A percentile compares a stretch with the other conserved stretches of the same genome.
phyloP scores from a whole-genome alignment of 2,329 filamentous ascomycete species.

The Aspergillus aculeatus region DNA sequence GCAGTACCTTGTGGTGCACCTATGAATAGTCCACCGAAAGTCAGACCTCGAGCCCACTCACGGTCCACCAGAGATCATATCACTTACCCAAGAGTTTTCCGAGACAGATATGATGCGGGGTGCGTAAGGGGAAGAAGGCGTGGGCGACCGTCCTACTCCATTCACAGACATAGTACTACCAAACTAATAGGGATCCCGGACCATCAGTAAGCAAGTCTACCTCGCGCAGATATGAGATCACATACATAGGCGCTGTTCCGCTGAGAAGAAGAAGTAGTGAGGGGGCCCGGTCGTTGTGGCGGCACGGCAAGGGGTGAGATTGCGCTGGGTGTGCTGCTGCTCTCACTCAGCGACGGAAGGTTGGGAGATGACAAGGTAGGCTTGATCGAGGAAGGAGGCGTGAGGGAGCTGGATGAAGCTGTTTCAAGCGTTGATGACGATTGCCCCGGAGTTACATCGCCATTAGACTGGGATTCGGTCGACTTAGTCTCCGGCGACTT shows the following conservation, averaged over 20 bases:
- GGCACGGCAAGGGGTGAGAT: conserved; percentile 42
- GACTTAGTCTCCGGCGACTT: conserved; percentile 45
- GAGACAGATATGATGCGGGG: conserved; percentile 75
- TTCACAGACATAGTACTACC: conserved; percentile 35
- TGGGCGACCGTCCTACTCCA: conserved; percentile 48
- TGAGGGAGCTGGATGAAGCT: conserved; percentile 61
- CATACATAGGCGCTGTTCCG: conserved; percentile 46
- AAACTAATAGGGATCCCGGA: conserved; percentile 27
- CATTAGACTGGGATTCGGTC: conserved; percentile 40
- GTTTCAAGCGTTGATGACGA: conserved; percentile 63
- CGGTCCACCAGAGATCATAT: background rate
- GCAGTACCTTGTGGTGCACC: conserved; percentile 88
- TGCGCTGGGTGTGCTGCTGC: conserved; percentile 47
- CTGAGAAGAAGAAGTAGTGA: conserved; percentile 39
- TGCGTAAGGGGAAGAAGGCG: conserved; percentile 73
- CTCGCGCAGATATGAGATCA: conserved; percentile 9
- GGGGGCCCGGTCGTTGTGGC: conserved; percentile 47
- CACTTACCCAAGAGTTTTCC: conserved; percentile 79
- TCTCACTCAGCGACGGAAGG: conserved; percentile 50
- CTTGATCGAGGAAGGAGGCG: conserved; percentile 70
- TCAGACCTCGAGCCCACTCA: background rate
- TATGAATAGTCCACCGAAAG: conserved; percentile 35
- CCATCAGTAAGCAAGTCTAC: background rate
- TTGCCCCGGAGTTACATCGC: conserved; percentile 62
- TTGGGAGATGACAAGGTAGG: conserved; percentile 66